A percentile compares a stretch with the other conserved stretches of the same genome.
Conservation (phyloP, 345 rosid genomes). For the Eucalyptus cloeziana region DNA sequence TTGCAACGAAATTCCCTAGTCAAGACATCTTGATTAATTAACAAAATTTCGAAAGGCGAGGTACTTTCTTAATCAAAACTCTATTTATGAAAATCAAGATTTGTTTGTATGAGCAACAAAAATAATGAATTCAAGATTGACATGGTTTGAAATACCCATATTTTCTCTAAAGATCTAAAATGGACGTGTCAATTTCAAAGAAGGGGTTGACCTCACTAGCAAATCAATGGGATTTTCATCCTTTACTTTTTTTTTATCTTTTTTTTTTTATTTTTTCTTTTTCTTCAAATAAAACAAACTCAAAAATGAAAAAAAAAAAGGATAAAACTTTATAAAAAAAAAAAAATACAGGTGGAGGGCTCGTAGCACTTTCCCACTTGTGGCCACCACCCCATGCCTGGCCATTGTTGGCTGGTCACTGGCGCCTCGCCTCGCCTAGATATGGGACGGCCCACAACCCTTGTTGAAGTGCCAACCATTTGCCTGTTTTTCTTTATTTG, state of each 20-base stretch:
- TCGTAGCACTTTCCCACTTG: not conserved
- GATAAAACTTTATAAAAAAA: no score
- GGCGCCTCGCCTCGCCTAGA: accelerated
- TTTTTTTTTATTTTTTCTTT: no score
- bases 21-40: not conserved
- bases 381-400: not conserved
- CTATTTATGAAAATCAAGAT: no score
- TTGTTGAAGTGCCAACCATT: not conserved
- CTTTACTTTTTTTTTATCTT: not conserved
- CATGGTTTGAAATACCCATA: no score
- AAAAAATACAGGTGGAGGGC: not conserved
- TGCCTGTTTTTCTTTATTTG: not conserved
- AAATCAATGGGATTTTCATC: no score
- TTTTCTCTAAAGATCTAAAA: no score
- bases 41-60: not conserved
- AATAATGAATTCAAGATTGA: not conserved
- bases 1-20: not conserved
- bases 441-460: not conserved
- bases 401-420: not conserved
- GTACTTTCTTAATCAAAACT: no score
- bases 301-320: not conserved
- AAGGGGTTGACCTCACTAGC: no score
- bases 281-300: no score
- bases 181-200: no score
- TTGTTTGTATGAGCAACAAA: not conserved